phyloP scores from a whole-genome alignment of 305 asterid species.

The Salvia sclarea region DNA sequence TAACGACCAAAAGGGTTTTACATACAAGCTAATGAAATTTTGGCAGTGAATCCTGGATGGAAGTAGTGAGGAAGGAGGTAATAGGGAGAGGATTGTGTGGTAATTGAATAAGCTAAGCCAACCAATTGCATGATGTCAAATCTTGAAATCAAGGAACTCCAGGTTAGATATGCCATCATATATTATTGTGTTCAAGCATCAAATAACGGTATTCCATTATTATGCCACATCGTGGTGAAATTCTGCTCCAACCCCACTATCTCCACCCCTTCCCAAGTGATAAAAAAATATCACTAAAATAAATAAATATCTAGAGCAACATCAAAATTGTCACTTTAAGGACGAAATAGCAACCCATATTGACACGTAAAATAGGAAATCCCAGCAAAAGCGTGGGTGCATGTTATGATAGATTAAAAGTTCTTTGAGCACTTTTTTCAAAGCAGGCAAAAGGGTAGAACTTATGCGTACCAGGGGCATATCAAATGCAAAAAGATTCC shows the following conservation, averaged over 20 bases:
- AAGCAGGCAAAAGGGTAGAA: conserved; percentile 18
- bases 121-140: neutral
- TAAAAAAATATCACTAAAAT: neutral
- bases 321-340: neutral
- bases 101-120: neutral
- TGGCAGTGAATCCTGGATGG: neutral
- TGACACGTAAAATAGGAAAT: neutral
- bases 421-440: neutral
- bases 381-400: conserved; percentile 1
- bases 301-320: neutral
- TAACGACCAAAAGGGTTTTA: neutral
- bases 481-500: conserved; percentile 71
- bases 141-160: too few species aligned
- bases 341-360: neutral
- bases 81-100: neutral
- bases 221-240: neutral
- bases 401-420: neutral
- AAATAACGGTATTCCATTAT: neutral
- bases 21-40: neutral
- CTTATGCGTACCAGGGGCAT: conserved; percentile 78
- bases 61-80: neutral
- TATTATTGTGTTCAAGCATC: neutral
- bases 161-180: too few species aligned
- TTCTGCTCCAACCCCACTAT: neutral
- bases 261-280: neutral